phyloP scores from a whole-genome alignment of 257 asterid species.

The Misopates orontium region DNA sequence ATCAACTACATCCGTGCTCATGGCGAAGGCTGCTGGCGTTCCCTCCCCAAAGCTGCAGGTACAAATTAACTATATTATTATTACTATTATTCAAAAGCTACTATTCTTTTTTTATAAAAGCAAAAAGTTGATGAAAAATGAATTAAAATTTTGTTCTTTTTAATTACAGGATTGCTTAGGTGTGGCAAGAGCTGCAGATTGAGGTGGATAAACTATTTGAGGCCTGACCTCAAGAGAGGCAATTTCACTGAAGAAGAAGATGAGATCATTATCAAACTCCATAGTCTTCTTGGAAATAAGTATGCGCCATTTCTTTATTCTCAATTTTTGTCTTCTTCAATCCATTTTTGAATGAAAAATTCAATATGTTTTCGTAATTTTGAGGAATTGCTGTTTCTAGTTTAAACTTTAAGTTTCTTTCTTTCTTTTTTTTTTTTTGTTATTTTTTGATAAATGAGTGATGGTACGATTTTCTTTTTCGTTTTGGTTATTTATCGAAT shows the following conservation, averaged over 20 bases:
- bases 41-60: constrained; percentile 69
- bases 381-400: no score
- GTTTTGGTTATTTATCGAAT: no score
- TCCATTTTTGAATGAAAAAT: no score
- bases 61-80: not conserved
- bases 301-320: not conserved
- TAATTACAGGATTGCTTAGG: constrained; percentile 47
- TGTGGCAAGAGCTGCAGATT: constrained; percentile 67
- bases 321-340: no score
- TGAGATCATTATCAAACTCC: constrained; percentile 58
- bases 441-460: no score
- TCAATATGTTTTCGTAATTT: no score
- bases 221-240: constrained; percentile 66
- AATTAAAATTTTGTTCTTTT: not conserved
- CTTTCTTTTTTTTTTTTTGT: no score
- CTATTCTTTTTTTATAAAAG: not conserved
- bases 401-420: no score
- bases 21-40: constrained; percentile 76
- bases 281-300: constrained; percentile 60
- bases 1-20: constrained; percentile 52
- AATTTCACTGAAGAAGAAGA: constrained; percentile 58
- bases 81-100: not conserved
- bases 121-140: not conserved
- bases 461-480: no score
- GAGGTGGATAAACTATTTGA: constrained; percentile 61